A percentile compares a stretch with the other conserved stretches of the same genome.
phyloP scores from a whole-genome alignment of 257 asterid species.

The Salvia rosmarinus region DNA sequence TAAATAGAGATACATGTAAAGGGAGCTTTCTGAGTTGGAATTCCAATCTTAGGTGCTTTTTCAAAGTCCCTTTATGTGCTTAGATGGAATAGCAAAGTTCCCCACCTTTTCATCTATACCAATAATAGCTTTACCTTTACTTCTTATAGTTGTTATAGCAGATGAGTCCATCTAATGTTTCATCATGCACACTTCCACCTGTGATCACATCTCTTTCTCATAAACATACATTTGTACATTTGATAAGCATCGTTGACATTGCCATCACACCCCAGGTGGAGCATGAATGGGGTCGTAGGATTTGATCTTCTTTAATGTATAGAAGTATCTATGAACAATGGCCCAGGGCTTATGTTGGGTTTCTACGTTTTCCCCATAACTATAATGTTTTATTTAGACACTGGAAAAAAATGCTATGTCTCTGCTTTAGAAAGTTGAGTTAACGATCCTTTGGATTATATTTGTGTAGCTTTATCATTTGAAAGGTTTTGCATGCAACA shows the following conservation, averaged over 20 bases:
- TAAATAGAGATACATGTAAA: slow-evolving; percentile 29
- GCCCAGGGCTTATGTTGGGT: neutral
- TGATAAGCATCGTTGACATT: neutral
- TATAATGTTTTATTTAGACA: neutral
- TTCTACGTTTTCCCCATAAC: neutral
- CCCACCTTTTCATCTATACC: slow-evolving; percentile 25
- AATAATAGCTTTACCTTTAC: neutral
- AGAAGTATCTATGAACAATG: neutral
- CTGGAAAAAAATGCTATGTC: neutral
- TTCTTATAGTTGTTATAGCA: neutral
- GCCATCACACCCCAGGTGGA: neutral
- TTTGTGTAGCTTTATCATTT: slow-evolving; percentile 3
- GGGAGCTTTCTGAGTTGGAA: slow-evolving; percentile 45
- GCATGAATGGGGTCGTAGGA: neutral
- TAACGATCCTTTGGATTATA: neutral
- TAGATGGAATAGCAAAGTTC: slow-evolving; percentile 14
- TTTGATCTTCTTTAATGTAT: slow-evolving; percentile 1
- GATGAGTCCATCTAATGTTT: neutral
- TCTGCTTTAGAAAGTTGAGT: slow-evolving; percentile 5
- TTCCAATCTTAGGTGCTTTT: slow-evolving; percentile 30
- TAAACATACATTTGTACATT: too few species aligned
- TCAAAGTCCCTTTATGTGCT: neutral
- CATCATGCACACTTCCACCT: neutral
- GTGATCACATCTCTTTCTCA: neutral
- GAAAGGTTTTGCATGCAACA: neutral